phyloP scores from a whole-genome alignment of 2,329 filamentous ascomycete genomes.

The Xylaria sp. region DNA sequence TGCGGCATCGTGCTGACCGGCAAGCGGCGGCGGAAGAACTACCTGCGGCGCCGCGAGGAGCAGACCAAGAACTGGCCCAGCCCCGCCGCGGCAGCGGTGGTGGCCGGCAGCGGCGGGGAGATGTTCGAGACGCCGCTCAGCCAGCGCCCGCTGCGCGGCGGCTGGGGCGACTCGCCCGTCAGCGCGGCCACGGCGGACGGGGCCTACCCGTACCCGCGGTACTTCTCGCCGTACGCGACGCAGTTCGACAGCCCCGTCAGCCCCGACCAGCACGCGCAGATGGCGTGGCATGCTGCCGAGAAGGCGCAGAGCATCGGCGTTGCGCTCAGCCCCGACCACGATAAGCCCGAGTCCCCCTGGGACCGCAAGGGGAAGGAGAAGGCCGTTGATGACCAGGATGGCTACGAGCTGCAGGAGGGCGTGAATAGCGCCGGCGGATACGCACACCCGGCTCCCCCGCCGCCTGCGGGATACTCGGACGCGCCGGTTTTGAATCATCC shows the following conservation, averaged over 20 bases:
- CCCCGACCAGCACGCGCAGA: constrained; percentile 43
- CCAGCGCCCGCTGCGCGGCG: constrained; percentile 56
- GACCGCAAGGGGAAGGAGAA: constrained; percentile 51
- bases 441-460: constrained; percentile 18
- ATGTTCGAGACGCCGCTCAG: constrained; percentile 60
- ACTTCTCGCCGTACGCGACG: constrained; percentile 65
- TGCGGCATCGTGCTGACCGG: constrained; percentile 62
- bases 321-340: constrained; percentile 49
- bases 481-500: constrained; percentile 54
- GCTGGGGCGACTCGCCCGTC: constrained; percentile 60
- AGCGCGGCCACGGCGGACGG: constrained; percentile 48
- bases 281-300: constrained; percentile 47
- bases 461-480: constrained; percentile 33
- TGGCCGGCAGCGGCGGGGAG: too few species aligned
- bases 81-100: constrained; percentile 39
- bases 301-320: constrained; percentile 49
- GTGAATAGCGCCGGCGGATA: constrained; percentile 43
- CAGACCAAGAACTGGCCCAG: constrained; percentile 53
- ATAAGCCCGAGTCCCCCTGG: constrained; percentile 36
- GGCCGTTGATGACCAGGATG: constrained; percentile 40
- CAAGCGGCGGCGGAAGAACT: constrained; percentile 59
- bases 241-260: constrained; percentile 64
- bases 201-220: constrained; percentile 47
- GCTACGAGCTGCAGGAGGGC: constrained; percentile 57
- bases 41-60: constrained; percentile 54